Base-by-base conservation (phyloP, 1,284 basidiomycete species). In the Sanguinoderma infundibulare region DNA sequence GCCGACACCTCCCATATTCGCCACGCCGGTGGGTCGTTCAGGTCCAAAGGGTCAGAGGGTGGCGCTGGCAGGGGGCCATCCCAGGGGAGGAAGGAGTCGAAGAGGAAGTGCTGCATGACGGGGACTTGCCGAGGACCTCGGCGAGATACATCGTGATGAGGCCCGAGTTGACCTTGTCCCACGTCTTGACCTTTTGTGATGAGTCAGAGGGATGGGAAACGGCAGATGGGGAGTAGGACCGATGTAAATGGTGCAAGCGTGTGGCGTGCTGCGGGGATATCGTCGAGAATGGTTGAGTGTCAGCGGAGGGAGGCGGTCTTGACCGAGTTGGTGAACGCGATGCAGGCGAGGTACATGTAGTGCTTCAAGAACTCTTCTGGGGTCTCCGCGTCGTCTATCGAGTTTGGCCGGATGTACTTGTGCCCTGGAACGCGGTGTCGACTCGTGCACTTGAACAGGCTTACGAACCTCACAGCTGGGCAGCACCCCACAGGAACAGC, bases 201-300 rank as follows among this genome's bases (percentile, higher is more conserved):
- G n/a, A 9, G 34, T 28, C 49, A 38, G 53, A 36, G 24, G 28
- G 28, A 47, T 17, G 46, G 39, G 32, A 30, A 38, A n/a, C 35
- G 30, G 20, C 14, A n/a, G 9, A 3, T 5, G 49, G n/a, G 5
- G 47, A 22, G 28, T 2, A 32, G 15, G 35, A 5, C 30, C 5
- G 12, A 49, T 17, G 30, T 9, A 15, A 26, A n/a, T 9, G 15
- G 46, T 5, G 12, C 5, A 36, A 40, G 7, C 30, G 39, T 32
- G 50, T 8, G 30, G 8, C 83, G 60, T 72, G 91, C 97, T 4
- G 90, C 95, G 0, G 95, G 97, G 63, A 99, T 99, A 74, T 98
- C 97, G 73, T 98, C 95, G 12, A 99, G 85, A 97, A 99, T 99
- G 0, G 97, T 98, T 0, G 95, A 98, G 78, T 99, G 98, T 98